phyloP scores from a whole-genome alignment of 2,329 filamentous ascomycete genomes.

The Aspergillus aculeatinus region DNA sequence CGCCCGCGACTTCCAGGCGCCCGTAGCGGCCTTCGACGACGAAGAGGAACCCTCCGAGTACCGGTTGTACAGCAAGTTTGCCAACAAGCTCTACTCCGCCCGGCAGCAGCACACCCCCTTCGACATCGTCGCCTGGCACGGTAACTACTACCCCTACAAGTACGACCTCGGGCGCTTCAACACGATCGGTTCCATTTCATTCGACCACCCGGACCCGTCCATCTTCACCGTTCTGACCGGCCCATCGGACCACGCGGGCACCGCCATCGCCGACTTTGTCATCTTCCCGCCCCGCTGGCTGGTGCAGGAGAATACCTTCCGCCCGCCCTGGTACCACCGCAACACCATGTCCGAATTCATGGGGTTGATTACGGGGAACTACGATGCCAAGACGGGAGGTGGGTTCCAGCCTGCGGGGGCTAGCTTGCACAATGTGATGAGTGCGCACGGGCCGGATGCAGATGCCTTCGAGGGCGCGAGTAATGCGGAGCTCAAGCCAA shows the following conservation, averaged over 20 bases:
- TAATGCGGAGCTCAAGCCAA: conserved; percentile 54
- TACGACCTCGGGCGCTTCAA: conserved; percentile 78
- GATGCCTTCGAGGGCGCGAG: conserved; percentile 57
- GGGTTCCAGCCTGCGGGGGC: conserved; percentile 63
- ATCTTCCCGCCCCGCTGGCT: conserved; percentile 66
- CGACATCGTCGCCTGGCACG: conserved; percentile 78
- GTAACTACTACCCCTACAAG: conserved; percentile 77
- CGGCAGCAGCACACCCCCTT: conserved; percentile 71
- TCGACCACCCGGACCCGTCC: conserved; percentile 74
- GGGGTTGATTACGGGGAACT: conserved; percentile 62
- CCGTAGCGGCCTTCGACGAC: conserved; percentile 67
- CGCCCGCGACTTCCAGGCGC: conserved; percentile 71
- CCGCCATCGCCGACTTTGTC: conserved; percentile 65
- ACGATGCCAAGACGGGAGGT: conserved; percentile 58
- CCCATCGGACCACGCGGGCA: conserved; percentile 57
- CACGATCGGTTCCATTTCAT: conserved; percentile 69
- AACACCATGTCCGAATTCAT: conserved; percentile 68
- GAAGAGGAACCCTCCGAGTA: conserved; percentile 52
- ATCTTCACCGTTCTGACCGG: conserved; percentile 70
- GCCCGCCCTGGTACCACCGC: conserved; percentile 63
- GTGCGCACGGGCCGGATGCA: conserved; percentile 62
- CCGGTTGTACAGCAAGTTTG: conserved; percentile 64
- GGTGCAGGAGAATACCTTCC: conserved; percentile 60
- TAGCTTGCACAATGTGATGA: conserved; percentile 70
- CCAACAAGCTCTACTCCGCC: conserved; percentile 65